These are phyloP conservation scores for Tolypocladium ophioglossoides DNA, from an alignment of 2,329 filamentous ascomycete species.

Conservation along the genomic window DNA sequence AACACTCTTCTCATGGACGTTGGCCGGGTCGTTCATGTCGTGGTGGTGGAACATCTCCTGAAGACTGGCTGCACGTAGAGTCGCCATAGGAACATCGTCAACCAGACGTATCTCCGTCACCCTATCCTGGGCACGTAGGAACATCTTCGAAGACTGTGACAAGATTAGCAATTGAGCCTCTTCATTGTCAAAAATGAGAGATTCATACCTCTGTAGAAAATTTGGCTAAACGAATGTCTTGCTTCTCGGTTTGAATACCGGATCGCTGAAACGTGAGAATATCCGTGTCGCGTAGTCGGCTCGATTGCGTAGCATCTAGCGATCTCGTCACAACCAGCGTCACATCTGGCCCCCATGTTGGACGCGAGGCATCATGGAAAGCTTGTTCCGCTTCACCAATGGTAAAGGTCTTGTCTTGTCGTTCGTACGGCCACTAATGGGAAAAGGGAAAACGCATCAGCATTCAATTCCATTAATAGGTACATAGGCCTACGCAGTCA, in stretches of 20 bases:
- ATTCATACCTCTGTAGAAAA: slow-evolving; percentile 43
- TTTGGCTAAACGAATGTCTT: slow-evolving; percentile 54
- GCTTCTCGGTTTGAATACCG: slow-evolving; percentile 50
- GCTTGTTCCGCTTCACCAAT: slow-evolving; percentile 53
- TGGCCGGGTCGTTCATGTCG: slow-evolving; percentile 31
- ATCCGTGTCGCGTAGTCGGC: slow-evolving; percentile 17
- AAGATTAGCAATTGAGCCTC: slow-evolving; percentile 7
- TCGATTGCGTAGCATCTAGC: slow-evolving; percentile 27
- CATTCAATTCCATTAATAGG: slow-evolving; percentile 20
- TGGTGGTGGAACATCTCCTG: slow-evolving; percentile 30
- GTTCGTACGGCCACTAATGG: slow-evolving; percentile 74
- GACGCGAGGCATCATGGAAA: slow-evolving; percentile 66
- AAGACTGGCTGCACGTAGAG: slow-evolving; percentile 26
- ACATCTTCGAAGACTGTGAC: slow-evolving; percentile 41
- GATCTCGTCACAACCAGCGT: slow-evolving; percentile 50
- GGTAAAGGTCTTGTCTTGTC: slow-evolving; percentile 59
- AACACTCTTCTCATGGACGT: slow-evolving; percentile 57
- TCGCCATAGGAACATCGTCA: slow-evolving; percentile 50
- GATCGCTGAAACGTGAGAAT: slow-evolving; percentile 22
- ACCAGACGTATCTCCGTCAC: slow-evolving; percentile 41
- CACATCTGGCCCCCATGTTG: slow-evolving; percentile 68
- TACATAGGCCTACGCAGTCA: neutral
- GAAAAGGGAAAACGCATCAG: slow-evolving; percentile 30
- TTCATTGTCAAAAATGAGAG: neutral
- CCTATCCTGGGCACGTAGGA: slow-evolving; percentile 43